Conservation (phyloP, 768 basidiomycete species). For the Pulveroboletus sp. region DNA sequence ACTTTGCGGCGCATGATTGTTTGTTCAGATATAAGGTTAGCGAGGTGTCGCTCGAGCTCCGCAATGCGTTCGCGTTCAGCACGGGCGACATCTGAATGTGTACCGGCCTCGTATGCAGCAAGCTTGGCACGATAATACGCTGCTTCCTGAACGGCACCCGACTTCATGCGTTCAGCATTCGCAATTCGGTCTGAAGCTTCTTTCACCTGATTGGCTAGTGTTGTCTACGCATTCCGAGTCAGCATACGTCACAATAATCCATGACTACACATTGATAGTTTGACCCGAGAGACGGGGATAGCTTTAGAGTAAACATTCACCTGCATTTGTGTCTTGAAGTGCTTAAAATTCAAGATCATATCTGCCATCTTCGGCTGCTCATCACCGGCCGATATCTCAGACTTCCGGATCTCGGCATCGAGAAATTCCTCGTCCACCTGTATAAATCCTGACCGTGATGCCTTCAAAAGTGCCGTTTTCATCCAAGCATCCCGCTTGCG, state of each 20-base stretch:
- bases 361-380: constrained; percentile 57
- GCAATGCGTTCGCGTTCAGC: constrained; percentile 74
- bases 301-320: constrained; percentile 39
- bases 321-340: constrained; percentile 82
- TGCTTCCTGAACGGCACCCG: constrained; percentile 85
- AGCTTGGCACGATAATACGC: constrained; percentile 95
- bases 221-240: constrained; percentile 42
- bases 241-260: constrained; percentile 6
- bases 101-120: constrained; percentile 73
- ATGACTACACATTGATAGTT: background rate
- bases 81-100: constrained; percentile 58
- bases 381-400: constrained; percentile 30
- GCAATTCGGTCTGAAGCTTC: constrained; percentile 71
- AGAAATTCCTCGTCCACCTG: constrained; percentile 51
- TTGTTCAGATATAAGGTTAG: constrained; percentile 57
- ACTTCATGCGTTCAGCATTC: constrained; percentile 73
- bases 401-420: constrained; percentile 31
- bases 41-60: constrained; percentile 70
- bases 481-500: constrained; percentile 83
- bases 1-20: constrained; percentile 65
- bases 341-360: constrained; percentile 77
- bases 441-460: constrained; percentile 74
- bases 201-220: constrained; percentile 69
- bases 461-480: constrained; percentile 71
- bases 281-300: background rate